Percentiles rank a stretch among this genome's conserved stretches.
Conservation (phyloP, 306 rosid genomes). For the Prunus mume region DNA sequence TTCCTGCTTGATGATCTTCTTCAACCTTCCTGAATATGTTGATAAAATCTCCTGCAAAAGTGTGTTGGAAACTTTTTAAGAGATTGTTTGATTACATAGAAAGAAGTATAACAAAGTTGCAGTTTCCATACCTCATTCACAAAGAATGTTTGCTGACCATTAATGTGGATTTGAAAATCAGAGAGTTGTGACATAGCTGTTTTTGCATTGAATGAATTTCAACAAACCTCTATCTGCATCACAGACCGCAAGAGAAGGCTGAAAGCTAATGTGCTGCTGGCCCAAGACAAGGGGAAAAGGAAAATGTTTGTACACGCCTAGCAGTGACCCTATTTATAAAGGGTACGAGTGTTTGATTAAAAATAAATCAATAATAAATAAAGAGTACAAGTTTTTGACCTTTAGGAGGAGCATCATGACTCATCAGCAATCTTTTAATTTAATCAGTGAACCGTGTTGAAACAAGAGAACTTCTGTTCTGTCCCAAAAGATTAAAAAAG, state of each 20-base stretch:
- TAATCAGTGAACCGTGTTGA: not conserved
- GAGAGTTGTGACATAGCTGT: constrained; percentile 41
- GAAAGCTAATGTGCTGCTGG: not conserved
- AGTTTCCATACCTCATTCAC: constrained; percentile 44
- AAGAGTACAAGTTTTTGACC: constrained; percentile 6
- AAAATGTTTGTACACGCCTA: not conserved
- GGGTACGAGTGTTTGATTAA: not conserved
- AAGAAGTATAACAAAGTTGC: not conserved
- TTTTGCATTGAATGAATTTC: constrained; percentile 27
- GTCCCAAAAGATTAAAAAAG: too few species aligned
- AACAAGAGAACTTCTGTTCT: too few species aligned
- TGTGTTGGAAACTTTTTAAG: not conserved
- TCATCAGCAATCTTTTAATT: constrained; percentile 1
- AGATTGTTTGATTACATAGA: not conserved
- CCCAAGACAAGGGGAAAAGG: constrained; percentile 2
- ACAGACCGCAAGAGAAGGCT: not conserved
- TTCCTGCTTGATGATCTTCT: constrained; percentile 42
- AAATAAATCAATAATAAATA: not conserved
- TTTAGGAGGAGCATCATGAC: constrained; percentile 2
- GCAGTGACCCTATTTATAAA: not conserved
- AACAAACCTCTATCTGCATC: constrained; percentile 8
- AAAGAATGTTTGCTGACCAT: constrained; percentile 54
- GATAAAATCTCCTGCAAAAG: constrained; percentile 50
- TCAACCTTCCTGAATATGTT: constrained; percentile 44
- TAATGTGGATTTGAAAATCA: constrained; percentile 52